Conservation (phyloP, 495 filamentous ascomycete genomes). For the Penicillium roqueforti region DNA sequence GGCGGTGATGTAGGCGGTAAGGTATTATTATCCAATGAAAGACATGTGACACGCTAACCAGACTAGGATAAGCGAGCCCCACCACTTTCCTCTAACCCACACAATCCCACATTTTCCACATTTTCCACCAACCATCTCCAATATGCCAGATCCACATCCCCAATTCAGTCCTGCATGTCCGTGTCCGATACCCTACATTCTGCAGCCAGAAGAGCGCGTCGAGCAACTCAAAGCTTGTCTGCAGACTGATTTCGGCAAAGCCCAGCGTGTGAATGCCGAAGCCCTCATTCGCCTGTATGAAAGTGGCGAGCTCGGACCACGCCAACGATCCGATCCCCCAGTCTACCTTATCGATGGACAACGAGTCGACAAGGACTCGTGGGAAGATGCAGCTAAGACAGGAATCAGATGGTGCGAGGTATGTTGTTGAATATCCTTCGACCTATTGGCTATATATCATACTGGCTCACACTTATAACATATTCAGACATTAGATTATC, state of each 20-base stretch:
- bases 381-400: neutral
- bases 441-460: neutral
- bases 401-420: neutral
- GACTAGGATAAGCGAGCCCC: neutral
- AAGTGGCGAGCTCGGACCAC: constrained; percentile 2
- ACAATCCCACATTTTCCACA: neutral
- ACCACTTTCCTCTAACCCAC: neutral
- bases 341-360: neutral
- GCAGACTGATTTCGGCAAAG: neutral
- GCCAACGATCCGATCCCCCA: neutral
- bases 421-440: neutral
- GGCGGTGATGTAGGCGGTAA: no score
- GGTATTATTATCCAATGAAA: no score
- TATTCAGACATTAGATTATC: neutral
- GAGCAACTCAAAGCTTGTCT: constrained; percentile 1
- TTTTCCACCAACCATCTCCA: neutral
- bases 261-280: neutral
- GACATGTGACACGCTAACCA: no score
- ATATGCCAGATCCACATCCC: neutral
- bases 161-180: constrained; percentile 8
- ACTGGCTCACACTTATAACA: neutral
- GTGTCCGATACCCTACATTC: constrained; percentile 5
- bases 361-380: neutral
- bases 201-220: neutral
- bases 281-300: neutral